Evolutionary conservation across 805 yeast species (phyloP).

Genomic region (Komagataella kurtzmanii): DNA sequence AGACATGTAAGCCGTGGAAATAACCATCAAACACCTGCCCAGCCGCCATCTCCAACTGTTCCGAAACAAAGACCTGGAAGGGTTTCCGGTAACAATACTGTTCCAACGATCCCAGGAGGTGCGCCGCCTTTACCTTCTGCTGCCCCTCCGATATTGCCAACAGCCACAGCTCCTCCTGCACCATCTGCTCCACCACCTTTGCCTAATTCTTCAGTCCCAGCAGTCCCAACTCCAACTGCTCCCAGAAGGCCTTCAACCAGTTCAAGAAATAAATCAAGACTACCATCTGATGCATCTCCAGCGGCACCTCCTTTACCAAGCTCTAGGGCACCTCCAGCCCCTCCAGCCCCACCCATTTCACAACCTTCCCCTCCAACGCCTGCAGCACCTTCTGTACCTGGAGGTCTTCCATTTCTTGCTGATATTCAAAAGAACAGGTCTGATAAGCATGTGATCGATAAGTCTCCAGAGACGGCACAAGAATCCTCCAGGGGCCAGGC

Average conservation of each 20-base stretch:
- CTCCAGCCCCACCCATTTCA: conserved; percentile 8
- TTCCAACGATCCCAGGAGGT: conserved; percentile 7
- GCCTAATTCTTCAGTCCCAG: background rate
- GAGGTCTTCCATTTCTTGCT: conserved; percentile 37
- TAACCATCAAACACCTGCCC: conserved; percentile 7
- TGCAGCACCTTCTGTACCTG: conserved; percentile 8
- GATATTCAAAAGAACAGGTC: conserved; percentile 43
- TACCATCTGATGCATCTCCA: conserved; percentile 1
- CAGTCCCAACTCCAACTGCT: conserved; percentile 1
- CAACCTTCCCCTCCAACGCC: conserved; percentile 7
- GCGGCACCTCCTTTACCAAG: background rate
- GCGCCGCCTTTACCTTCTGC: conserved; percentile 8
- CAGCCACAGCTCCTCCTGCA: conserved; percentile 10
- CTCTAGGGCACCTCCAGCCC: conserved; percentile 5
- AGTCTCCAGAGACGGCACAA: conserved; percentile 8
- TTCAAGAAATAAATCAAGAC: background rate
- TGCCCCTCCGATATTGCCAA: conserved; percentile 11
- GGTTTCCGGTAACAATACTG: background rate
- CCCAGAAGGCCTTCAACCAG: background rate
- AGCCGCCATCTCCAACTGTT: conserved; percentile 4
- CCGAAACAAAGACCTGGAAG: conserved; percentile 1
- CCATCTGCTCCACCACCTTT: conserved; percentile 9
- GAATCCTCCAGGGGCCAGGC: conserved; percentile 8
- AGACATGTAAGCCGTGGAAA: conserved; percentile 24
- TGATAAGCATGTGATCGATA: conserved; percentile 35